Evolutionary conservation across 441 rosid genomes (phyloP), one percentile per base, ranked within the genome.

Genomic region (Capsella rubella): DNA sequence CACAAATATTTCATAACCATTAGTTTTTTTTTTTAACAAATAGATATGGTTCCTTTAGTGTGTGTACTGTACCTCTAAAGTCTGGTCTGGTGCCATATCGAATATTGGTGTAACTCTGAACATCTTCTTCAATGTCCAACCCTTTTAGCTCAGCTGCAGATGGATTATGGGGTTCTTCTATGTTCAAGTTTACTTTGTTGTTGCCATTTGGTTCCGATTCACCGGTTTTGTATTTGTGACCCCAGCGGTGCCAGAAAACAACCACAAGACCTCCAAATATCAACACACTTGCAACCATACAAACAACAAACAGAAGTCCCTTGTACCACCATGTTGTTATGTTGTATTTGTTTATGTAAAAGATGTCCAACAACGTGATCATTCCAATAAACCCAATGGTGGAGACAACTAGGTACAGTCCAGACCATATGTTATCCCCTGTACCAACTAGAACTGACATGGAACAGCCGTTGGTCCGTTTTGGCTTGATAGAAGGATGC

Each of bases 381-480:
- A 78, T 59, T 64, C 81, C 16, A 37, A 83, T 57, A 71, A 93
- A 89, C 6, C 98, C 97, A 45, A 89, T 55, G 6, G 87, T 83
- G n/a, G 91, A 86, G 18, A 78, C 27, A 5, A 85, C 40, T 15
- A 91, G 67, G 49, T 93, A 91, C 8, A 89, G 74, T 39, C 95
- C 97, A 18, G 90, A 82, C 97, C 98, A 90, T 45, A 86, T 65
- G 34, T 69, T 80, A 71, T 87, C 83, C 35, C 93, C 96, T 9
- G 93, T 91, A 35, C 96, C 96, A 57, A 88, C 97, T 80, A 93
- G 76, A 45, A 82, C 84, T 0, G 95, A 89, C 86, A 91, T 90
- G 47, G 83, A 68, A 76, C 78, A 62, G 14, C 87, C 85, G 47
- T 29, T 81, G 32, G 85, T 49, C 39, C 71, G 34, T 27, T 12